phyloP scores from a whole-genome alignment of 768 basidiomycete species.

The Auricularia sp. region DNA sequence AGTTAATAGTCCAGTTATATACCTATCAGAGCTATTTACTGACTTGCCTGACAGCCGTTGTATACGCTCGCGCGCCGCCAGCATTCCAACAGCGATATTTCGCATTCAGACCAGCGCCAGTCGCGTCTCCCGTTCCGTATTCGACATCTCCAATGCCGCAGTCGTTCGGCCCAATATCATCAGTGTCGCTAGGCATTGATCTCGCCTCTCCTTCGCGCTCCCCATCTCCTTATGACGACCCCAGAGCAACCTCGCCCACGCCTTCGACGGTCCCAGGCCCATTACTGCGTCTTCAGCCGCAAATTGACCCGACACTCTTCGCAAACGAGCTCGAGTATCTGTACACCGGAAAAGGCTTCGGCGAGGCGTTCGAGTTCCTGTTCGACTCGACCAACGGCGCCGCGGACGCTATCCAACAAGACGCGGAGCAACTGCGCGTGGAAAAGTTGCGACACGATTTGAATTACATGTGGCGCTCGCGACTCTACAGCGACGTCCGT shows the following conservation, averaged over 20 bases:
- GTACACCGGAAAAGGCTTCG: conserved; percentile 85
- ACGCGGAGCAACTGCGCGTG: conserved; percentile 45
- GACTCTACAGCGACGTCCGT: conserved; percentile 86
- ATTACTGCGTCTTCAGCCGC: conserved; percentile 52
- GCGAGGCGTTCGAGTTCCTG: conserved; percentile 79
- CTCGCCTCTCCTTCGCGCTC: conserved; percentile 34
- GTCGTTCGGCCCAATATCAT: conserved; percentile 20
- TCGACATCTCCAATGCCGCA: conserved; percentile 29
- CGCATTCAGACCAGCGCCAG: conserved; percentile 53
- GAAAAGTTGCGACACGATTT: conserved; percentile 89
- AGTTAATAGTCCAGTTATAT: background rate
- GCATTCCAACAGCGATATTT: conserved; percentile 88
- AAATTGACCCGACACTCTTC: conserved; percentile 72
- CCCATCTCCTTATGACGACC: conserved; percentile 29
- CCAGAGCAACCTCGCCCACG: conserved; percentile 27
- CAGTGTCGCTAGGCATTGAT: conserved; percentile 25
- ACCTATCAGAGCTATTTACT: background rate
- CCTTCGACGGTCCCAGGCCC: conserved; percentile 29
- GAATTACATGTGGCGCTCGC: conserved; percentile 93
- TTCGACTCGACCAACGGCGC: conserved; percentile 47
- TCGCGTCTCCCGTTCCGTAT: conserved; percentile 41
- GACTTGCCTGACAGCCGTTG: conserved; percentile 49
- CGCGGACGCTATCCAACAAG: conserved; percentile 26
- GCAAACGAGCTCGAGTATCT: conserved; percentile 87
- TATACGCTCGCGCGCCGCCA: conserved; percentile 89